Evolutionary conservation across 2,329 filamentous ascomycete genomes (phyloP), one percentile per base, ranked within the genome.

Genomic region (Saccharata proteae): DNA sequence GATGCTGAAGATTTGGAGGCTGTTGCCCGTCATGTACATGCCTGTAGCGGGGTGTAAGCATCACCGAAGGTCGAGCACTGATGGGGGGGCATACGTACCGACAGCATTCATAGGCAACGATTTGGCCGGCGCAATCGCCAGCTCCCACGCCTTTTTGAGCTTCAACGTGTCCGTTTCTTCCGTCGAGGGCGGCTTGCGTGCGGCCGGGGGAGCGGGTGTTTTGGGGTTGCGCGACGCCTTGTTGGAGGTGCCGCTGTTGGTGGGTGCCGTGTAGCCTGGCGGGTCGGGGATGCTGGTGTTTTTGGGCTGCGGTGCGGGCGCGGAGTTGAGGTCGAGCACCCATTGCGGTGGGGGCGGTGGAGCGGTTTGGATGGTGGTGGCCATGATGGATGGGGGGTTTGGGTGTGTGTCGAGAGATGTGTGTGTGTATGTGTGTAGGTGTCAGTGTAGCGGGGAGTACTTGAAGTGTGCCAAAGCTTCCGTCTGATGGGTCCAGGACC

Each of bases 11-110:
- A 98, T 96, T 56, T 98, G 90, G 27, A 98, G 73, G 39, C 83
- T 85, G 63, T 96, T 98, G 49, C 90, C 90, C 18, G 88, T 92
- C 90, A 98, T 98, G 70, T 98, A 98, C 85, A 96, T 96, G 77
- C 55, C 55, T 58, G 11, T 16, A 15, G 21, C 15, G 8, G 15
- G 17, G 13, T n/a, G 26, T 20, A 14, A 3, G 1, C 19, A 26
- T 21, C 11, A 29, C 7, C 6, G 10, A 6, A 29, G 14, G 8
- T 31, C 9, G 8, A 21, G n/a, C 3, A 4, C 11, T 9, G 6
- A 22, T 26, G 16, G 22, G 20, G 32, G 10, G 14, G 16, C 9
- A 19, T 12, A 38, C 47, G 32, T 33, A 56, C 94, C 94, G 55
- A 98, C 88, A 40, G 79, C 86, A 35, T 92, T 96, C 90, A 98